Base-by-base conservation (phyloP, 371 early-diverging fungal species). In the Mortierella sp. region DNA sequence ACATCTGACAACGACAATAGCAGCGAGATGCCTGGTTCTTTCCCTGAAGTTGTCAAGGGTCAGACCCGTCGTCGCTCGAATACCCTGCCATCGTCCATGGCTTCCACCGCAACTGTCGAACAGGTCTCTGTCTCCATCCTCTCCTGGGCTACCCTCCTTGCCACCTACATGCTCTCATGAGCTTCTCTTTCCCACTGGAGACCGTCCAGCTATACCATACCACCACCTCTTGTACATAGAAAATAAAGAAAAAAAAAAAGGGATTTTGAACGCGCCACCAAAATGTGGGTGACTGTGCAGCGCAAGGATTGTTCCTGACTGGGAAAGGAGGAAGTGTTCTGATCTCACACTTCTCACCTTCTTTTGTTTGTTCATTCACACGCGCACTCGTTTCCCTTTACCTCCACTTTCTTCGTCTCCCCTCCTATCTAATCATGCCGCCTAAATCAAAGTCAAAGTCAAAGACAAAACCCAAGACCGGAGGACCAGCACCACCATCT, bases 131-230 rank as follows among this genome's bases (percentile, higher is more conserved):
- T 74, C 7, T 71, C 77, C 24, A 73, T 81, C 22, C 64, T 81
- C 29, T 81, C 82, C 26, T 81, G 82, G 82, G 74, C 78, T 3
- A 74, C 81, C 22, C 66, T 80, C 37, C 61, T 80, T 37, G 77
- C 74, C 0, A 73, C 81, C 2, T 77, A 70, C 70, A 80, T 80
- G 77, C 70, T 80, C 2, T 80, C 81, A 5, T 80, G 58, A 74
- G 39, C 63, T 6, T 29, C 68, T 70, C 48, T 40, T 39, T 34
- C 63, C 9, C 19, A 34, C 39, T 40, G n/a, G 14, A 43, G 16
- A 16, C 9, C 45, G 22, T 19, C 45, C 13, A 44, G 11, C 40
- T 44, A 24, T 45, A 40, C 29, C 43, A 41, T 64, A 43, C 39
- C 5, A 64, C 29, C 24, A 5, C 16, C 9, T 34, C 26, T 16